phyloP scores from a whole-genome alignment of 2,329 filamentous ascomycete species.

The Cytospora piceicola region DNA sequence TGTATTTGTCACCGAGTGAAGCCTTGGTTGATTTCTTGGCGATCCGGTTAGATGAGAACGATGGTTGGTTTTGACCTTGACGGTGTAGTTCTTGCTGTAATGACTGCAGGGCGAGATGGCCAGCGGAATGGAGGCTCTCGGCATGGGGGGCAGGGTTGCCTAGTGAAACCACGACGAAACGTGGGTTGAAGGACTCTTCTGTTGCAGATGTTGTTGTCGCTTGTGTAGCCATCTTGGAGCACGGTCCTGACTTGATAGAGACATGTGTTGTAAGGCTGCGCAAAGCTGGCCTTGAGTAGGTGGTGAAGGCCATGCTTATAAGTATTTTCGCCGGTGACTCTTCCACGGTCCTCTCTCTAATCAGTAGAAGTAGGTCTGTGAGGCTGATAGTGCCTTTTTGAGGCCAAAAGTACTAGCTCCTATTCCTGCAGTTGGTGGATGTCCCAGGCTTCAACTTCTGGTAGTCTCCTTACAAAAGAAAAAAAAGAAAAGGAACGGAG shows the following conservation, averaged over 20 bases:
- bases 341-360: neutral
- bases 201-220: neutral
- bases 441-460: neutral
- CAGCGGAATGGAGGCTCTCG: conserved; percentile 83
- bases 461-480: neutral
- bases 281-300: conserved; percentile 15
- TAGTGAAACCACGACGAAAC: conserved; percentile 80
- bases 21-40: conserved; percentile 57
- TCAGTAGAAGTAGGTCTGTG: too few relatives aligned
- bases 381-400: neutral
- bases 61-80: conserved; percentile 43
- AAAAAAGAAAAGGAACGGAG: too few relatives aligned
- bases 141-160: conserved; percentile 81
- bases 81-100: conserved; percentile 55
- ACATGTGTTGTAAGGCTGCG: conserved; percentile 3
- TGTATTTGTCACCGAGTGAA: conserved; percentile 57
- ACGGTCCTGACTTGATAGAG: neutral
- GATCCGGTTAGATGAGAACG: conserved; percentile 51
- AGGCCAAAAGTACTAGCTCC: neutral
- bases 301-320: neutral
- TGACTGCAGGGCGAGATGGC: conserved; percentile 74
- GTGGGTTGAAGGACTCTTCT: conserved; percentile 40
- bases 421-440: neutral
- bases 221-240: conserved; percentile 4
- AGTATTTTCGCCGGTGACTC: neutral